phyloP scores from a whole-genome alignment of 2,329 filamentous ascomycete species.

The Bipolaris zeicola region DNA sequence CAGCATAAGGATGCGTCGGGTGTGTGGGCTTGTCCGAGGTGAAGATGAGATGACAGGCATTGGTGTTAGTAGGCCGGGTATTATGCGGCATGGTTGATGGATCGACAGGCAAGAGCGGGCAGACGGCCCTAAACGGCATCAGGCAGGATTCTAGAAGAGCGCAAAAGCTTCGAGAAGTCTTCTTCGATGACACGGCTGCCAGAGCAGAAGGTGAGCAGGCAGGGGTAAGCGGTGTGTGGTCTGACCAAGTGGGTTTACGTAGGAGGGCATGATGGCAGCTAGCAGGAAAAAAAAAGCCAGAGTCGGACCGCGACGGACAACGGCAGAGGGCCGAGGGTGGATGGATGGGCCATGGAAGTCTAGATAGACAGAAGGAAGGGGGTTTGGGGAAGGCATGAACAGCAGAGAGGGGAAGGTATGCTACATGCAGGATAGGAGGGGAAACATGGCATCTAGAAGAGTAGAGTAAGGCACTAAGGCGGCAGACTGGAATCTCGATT shows the following conservation, averaged over 20 bases:
- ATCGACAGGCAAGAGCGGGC: conserved; percentile 32
- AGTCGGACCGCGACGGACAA: conserved; percentile 4
- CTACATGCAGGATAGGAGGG: too few relatives aligned
- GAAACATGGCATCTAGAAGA: background rate
- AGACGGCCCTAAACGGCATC: conserved; percentile 26
- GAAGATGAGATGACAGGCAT: conserved; percentile 23
- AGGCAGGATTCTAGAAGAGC: conserved; percentile 44
- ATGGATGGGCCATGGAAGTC: background rate
- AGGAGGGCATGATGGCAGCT: conserved; percentile 28
- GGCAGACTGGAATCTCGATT: background rate
- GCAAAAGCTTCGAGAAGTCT: conserved; percentile 30
- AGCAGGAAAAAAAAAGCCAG: conserved; percentile 14
- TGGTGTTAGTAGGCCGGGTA: conserved; percentile 7
- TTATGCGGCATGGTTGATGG: conserved; percentile 24
- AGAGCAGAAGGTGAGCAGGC: background rate
- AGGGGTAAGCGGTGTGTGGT: conserved; percentile 1
- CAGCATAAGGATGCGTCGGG: conserved; percentile 20
- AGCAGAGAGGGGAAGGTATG: too few relatives aligned
- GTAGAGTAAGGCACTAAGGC: conserved; percentile 16
- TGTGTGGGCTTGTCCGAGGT: conserved; percentile 8
- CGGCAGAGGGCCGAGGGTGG: background rate
- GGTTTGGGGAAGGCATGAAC: background rate
- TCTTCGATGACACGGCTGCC: conserved; percentile 22
- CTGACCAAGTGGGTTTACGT: conserved; percentile 18
- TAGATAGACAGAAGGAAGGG: background rate